Conservation (phyloP, 1,284 basidiomycete species). For the Austropuccinia psidii region DNA sequence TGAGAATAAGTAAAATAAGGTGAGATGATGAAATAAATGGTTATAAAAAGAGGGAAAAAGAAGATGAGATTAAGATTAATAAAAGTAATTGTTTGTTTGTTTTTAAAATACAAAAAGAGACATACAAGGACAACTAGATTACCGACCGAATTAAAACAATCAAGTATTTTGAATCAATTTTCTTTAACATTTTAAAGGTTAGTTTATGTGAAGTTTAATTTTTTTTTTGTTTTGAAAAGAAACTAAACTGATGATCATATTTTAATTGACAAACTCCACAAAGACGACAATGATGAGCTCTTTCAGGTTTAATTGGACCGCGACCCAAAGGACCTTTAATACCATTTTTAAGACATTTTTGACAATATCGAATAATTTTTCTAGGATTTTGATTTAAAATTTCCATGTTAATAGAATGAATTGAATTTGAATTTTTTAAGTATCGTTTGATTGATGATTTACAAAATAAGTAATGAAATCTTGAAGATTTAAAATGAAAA, state of each 20-base stretch:
- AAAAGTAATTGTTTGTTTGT: not conserved
- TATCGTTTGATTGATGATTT: conserved; percentile 57
- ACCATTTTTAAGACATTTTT: conserved; percentile 66
- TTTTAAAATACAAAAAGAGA: too few relatives aligned
- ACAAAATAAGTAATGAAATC: not conserved
- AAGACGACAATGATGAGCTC: conserved; percentile 88
- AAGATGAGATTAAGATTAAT: not conserved
- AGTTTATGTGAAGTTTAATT: too few relatives aligned
- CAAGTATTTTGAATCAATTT: too few relatives aligned
- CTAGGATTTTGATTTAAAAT: conserved; percentile 59
- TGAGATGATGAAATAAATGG: not conserved
- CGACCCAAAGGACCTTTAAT: not conserved
- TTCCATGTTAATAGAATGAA: conserved; percentile 50
- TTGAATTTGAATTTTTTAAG: conserved; percentile 52
- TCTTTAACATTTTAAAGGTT: too few relatives aligned
- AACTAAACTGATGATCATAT: conserved; percentile 70
- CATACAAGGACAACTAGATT: too few relatives aligned
- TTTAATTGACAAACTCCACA: conserved; percentile 87
- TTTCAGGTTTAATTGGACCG: conserved; percentile 52
- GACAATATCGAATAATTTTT: conserved; percentile 54
- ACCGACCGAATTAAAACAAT: too few relatives aligned
- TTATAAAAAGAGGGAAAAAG: too few relatives aligned
- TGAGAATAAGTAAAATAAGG: conserved; percentile 23
- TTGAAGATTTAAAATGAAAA: not conserved
- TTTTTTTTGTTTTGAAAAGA: too few relatives aligned